These are phyloP conservation scores for Entelexis paramagnoliae DNA, from an alignment of 1,139 yeast genomes.

Conservation along the genomic window DNA sequence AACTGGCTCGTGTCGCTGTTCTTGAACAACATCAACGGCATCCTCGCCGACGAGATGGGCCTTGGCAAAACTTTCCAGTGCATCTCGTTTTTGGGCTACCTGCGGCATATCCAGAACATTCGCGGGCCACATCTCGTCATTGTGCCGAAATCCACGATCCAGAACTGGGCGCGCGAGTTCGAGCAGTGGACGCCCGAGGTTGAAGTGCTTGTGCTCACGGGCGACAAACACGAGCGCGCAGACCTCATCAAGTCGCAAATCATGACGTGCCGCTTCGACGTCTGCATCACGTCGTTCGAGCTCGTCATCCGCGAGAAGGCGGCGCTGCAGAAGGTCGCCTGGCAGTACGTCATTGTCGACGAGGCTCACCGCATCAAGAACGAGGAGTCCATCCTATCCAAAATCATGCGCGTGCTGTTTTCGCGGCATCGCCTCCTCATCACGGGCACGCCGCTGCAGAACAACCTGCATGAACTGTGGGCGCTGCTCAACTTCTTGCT, in stretches of 20 bases:
- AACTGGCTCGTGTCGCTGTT: conserved; percentile 82
- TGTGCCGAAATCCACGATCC: conserved; percentile 90
- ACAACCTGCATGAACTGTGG: conserved; percentile 92
- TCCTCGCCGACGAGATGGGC: conserved; percentile 97
- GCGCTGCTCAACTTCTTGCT: conserved; percentile 78
- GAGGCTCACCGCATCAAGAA: conserved; percentile 96
- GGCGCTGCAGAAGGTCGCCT: conserved; percentile 66
- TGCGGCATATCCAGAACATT: conserved; percentile 62
- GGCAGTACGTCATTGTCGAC: conserved; percentile 92
- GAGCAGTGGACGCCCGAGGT: conserved; percentile 96
- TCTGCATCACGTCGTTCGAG: conserved; percentile 84
- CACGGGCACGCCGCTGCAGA: conserved; percentile 94
- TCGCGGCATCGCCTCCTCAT: conserved; percentile 76
- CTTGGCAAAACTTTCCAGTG: conserved; percentile 93
- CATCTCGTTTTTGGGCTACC: conserved; percentile 78
- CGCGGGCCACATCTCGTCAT: conserved; percentile 86
- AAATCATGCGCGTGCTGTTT: conserved; percentile 76
- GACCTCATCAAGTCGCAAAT: conserved; percentile 47
- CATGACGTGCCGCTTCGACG: conserved; percentile 72
- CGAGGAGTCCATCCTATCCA: conserved; percentile 84
- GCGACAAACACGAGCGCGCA: conserved; percentile 60
- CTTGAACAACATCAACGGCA: conserved; percentile 79
- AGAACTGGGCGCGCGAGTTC: conserved; percentile 93
- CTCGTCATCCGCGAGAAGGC: conserved; percentile 85
- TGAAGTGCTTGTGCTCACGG: conserved; percentile 72